Conservation (phyloP, 108 stramenopile species). For the Cyclostephanos tholiformis region DNA sequence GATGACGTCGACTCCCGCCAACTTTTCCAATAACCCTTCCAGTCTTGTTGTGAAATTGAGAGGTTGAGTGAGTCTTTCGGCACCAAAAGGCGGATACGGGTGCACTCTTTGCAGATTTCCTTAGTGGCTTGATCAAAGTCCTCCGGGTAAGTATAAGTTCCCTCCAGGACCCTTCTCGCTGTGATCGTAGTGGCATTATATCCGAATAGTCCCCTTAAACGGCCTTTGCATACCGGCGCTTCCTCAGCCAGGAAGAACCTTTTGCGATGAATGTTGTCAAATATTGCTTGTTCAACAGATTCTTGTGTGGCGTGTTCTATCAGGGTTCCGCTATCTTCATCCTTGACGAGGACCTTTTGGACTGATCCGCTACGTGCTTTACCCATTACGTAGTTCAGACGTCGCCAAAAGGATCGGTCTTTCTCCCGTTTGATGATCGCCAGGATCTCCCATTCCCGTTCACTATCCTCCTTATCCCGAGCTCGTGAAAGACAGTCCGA, state of each 20-base stretch:
- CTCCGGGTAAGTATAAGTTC: not conserved
- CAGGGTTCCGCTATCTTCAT: not conserved
- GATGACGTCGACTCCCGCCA: constrained; percentile 5
- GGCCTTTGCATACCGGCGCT: constrained; percentile 18
- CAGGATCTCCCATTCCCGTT: constrained; percentile 5
- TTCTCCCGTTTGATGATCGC: constrained; percentile 12
- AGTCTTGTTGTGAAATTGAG: not conserved
- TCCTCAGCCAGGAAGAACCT: constrained; percentile 1
- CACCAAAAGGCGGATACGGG: not conserved
- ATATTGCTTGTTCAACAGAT: not conserved
- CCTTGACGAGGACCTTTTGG: not conserved
- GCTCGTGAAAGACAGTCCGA: not conserved
- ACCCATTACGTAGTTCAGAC: constrained; percentile 1
- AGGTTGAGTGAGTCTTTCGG: not conserved
- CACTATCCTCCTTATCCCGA: not conserved
- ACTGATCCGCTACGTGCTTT: constrained; percentile 1
- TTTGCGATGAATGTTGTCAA: constrained; percentile 1
- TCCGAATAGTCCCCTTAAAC: constrained; percentile 1
- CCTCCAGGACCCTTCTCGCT: not conserved
- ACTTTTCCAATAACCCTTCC: not conserved
- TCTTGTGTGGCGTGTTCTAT: not conserved
- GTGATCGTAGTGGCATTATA: not conserved
- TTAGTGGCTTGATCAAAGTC: not conserved
- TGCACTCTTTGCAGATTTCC: not conserved
- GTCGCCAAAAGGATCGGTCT: constrained; percentile 8